These are phyloP conservation scores for Osmozyma mogii DNA, from an alignment of 805 yeast genomes.

Conservation along the genomic window DNA sequence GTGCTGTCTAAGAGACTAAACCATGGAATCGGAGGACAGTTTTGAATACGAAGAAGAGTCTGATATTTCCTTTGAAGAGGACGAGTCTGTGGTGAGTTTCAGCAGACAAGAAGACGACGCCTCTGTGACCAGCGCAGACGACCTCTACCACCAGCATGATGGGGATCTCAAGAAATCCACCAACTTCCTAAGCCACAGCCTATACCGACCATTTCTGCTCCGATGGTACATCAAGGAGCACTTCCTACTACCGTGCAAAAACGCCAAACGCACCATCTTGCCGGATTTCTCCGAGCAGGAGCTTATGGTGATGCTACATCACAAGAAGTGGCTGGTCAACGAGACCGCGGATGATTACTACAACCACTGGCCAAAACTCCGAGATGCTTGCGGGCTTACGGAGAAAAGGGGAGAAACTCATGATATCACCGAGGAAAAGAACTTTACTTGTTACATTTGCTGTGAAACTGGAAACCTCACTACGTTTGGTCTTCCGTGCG, in stretches of 20 bases:
- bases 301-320: conserved; percentile 27
- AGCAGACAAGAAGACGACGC: conserved; percentile 9
- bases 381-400: conserved; percentile 21
- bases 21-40: conserved; percentile 8
- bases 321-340: conserved; percentile 32
- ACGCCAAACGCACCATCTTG: conserved; percentile 17
- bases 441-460: conserved; percentile 60
- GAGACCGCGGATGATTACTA: conserved; percentile 30
- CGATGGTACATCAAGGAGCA: conserved; percentile 16
- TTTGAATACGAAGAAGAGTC: conserved; percentile 18
- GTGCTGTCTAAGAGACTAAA: too few species aligned
- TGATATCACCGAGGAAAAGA: neutral
- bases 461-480: conserved; percentile 41
- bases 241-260: conserved; percentile 16
- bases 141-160: conserved; percentile 4
- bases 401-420: neutral
- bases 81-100: conserved; percentile 1
- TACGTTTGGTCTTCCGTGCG: conserved; percentile 53
- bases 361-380: conserved; percentile 21
- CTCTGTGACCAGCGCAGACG: conserved; percentile 10
- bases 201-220: conserved; percentile 7
- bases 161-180: conserved; percentile 5
- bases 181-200: conserved; percentile 4
- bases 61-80: conserved; percentile 1
- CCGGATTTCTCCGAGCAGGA: conserved; percentile 25